A percentile compares a stretch with the other conserved stretches of the same genome.
These are phyloP conservation scores for Lichtheimia ornata DNA, from an alignment of 371 early-diverging fungal species.

Conservation along the genomic window DNA sequence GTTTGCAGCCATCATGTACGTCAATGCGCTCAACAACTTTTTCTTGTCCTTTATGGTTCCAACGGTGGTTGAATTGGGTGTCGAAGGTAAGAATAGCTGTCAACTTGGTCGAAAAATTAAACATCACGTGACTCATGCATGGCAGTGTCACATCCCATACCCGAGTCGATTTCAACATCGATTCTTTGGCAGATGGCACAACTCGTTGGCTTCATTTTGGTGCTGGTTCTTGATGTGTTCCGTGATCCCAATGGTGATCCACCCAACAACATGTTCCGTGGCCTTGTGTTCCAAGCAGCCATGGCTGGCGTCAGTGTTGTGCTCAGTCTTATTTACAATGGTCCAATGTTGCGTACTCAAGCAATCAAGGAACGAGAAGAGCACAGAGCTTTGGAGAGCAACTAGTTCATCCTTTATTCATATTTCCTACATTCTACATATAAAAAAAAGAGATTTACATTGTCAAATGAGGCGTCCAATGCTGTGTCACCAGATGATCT, in stretches of 20 bases:
- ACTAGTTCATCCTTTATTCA: not conserved
- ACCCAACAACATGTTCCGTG: constrained; percentile 35
- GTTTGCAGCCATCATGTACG: constrained; percentile 38
- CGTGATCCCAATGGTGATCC: constrained; percentile 39
- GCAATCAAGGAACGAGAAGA: constrained; percentile 6
- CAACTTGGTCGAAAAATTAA: not conserved
- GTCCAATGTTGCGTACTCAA: constrained; percentile 30
- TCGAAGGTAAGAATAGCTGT: constrained; percentile 32
- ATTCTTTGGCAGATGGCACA: constrained; percentile 43
- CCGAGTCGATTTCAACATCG: constrained; percentile 41
- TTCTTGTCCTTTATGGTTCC: constrained; percentile 46
- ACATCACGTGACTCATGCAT: too few relatives aligned
- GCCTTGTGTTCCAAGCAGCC: constrained; percentile 40
- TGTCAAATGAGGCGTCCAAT: too few relatives aligned
- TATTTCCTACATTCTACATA: too few relatives aligned
- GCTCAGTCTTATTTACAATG: constrained; percentile 33
- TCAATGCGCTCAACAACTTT: constrained; percentile 36
- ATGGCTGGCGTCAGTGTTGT: constrained; percentile 30
- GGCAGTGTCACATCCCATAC: constrained; percentile 16
- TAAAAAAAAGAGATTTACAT: too few relatives aligned
- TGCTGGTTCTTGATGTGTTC: constrained; percentile 36
- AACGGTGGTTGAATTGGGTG: constrained; percentile 41
- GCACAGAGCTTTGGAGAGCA: constrained; percentile 2
- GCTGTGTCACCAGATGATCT: too few relatives aligned
- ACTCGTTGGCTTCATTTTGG: constrained; percentile 32